phyloP scores from a whole-genome alignment of 805 yeast species.

The Candida rishiriensis region DNA sequence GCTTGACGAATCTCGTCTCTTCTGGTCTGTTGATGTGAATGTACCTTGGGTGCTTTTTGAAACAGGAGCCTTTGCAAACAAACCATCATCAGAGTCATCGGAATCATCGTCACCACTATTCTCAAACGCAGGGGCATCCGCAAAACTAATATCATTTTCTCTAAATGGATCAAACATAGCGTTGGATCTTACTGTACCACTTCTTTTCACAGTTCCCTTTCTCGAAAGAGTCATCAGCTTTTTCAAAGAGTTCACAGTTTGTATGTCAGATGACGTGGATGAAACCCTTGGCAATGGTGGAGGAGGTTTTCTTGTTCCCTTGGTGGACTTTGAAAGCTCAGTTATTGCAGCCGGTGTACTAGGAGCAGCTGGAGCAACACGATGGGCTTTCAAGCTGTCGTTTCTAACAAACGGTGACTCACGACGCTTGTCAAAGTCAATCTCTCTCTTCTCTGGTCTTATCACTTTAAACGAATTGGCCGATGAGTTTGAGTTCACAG shows the following conservation, averaged over 20 bases:
- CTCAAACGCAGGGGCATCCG: conserved; percentile 58
- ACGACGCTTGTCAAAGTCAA: conserved; percentile 76
- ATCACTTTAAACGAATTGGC: conserved; percentile 58
- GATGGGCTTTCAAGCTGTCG: conserved; percentile 53
- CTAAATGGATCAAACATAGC: conserved; percentile 46
- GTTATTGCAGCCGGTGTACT: conserved; percentile 41
- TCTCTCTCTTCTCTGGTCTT: conserved; percentile 61
- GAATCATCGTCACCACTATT: conserved; percentile 29
- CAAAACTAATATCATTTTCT: conserved; percentile 71
- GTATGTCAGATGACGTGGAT: neutral
- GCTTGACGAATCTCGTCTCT: neutral
- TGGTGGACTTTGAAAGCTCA: conserved; percentile 6
- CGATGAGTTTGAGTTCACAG: conserved; percentile 7
- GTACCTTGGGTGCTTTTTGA: conserved; percentile 14
- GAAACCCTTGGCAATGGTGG: conserved; percentile 15
- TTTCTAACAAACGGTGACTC: conserved; percentile 62
- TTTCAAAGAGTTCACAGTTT: conserved; percentile 5
- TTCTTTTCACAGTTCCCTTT: conserved; percentile 12
- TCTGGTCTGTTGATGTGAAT: neutral
- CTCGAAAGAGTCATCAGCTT: conserved; percentile 7
- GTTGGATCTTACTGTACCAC: conserved; percentile 4
- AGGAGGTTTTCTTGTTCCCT: conserved; percentile 21
- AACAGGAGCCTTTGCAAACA: conserved; percentile 53
- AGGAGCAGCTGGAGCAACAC: conserved; percentile 75
- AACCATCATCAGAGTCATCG: conserved; percentile 49